Evolutionary conservation across 139 green algal species (phyloP), one percentile per base, ranked within the genome.

Genomic region (Mesotaenium endlicherianum): DNA sequence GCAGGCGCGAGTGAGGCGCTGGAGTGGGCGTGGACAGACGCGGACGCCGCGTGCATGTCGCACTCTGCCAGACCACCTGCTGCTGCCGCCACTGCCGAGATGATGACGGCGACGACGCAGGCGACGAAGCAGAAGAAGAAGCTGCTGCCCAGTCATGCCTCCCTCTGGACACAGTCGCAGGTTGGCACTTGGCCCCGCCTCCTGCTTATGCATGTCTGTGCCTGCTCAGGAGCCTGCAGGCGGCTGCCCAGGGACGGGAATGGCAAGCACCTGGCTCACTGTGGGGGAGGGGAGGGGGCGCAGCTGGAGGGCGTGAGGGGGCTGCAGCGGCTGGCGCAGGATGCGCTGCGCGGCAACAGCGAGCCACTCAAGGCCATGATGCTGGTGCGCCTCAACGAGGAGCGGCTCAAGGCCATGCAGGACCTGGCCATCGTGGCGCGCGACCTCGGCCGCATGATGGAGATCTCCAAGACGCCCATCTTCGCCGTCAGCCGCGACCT

Each of bases 341-440:
- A 82, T 39, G 60, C 75, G 2, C 75, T 82, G 0, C 34, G 43
- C 39, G 75, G 75, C 39, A 82, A 82, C 53, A 82, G 75, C 43
- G 75, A 82, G 50, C 75, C 75, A 17, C 78, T 82, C 36, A 82
- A 82, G 34, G 78, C 75, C 40, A 82, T 82, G 75, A 82, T 82
- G 44, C 75, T 82, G 44, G 75, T 82, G 30, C 75, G 75, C 8
- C 53, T 82, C 5, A 82, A 82, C 60, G 75, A 82, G 53, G 75
- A 82, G 75, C 34, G 75, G 42, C 50, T 82, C 39, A 75, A 40
- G 34, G 75, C 75, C 5, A 82, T 82, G 75, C 75, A 82, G 75
- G 75, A 82, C 60, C 53, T 82, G 47, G 75, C 75, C 17, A 82
- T 82, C 38, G 75, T 82, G 42, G 75, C 75, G 3, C 30, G 75